Evolutionary conservation across 2,329 filamentous ascomycete species (phyloP), one percentile per base, ranked within the genome.

Genomic region (Pezicula carpinea): DNA sequence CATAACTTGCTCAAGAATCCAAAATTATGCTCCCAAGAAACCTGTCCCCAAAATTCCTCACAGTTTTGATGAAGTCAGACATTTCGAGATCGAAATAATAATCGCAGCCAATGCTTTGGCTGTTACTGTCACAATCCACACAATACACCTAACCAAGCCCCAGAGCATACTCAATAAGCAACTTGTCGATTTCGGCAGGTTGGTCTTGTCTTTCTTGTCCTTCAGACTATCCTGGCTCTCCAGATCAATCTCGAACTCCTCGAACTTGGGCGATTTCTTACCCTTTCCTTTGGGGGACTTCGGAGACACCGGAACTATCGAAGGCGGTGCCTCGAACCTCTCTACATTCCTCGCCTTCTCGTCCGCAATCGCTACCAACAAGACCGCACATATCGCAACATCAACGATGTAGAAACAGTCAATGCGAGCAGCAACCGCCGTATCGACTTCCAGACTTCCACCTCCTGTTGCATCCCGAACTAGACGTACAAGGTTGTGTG

Each of bases 351-450:
- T 63, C 54, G 73, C 76, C 60, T 73, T 73, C 58, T 77, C 77
- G 59, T 84, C 80, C 6, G 69, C 60, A 43, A 75, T 69, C 1
- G 80, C 79, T 5, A 83, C 79, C 4, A 85, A 68, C 55, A 83
- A 62, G 14, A 84, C 67, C 0, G 81, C 79, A 2, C 77, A 69
- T 14, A 83, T 76, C 4, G 76, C 80, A 1, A 83, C 79, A 58
- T 85, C 81, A 13, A 81, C 70, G 34, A 84, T 66, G 61, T 81
- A 85, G 59, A 78, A 82, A 29, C 73, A 71, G 36, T 82, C 78
- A 44, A 83, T 74, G 60, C 76, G 75, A 42, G 74, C 68, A 1
- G 81, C 80, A 34, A 83, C 72, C 13, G 69, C 69, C 1, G 80
- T 83, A 64, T 65, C 80, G 6, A 85, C 61, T 66, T 85, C 80